phyloP scores from a whole-genome alignment of 177 flowering plant genomes.

The Vitis hybrid region DNA sequence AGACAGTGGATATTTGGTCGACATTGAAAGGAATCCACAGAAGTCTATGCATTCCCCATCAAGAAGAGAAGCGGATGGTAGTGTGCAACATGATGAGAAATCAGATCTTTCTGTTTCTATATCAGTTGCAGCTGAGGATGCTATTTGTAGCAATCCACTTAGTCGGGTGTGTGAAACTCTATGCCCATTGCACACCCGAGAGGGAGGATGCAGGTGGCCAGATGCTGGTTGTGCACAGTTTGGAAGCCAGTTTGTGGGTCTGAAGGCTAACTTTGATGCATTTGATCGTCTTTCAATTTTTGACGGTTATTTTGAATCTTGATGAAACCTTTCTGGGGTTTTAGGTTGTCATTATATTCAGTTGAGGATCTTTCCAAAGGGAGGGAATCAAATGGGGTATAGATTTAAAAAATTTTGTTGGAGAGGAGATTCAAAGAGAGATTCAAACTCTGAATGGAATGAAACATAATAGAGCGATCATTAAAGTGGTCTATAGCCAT shows the following conservation, averaged over 20 bases:
- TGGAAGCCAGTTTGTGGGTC: conserved; percentile 87
- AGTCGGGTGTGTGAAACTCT: too few species aligned
- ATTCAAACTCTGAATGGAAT: too few species aligned
- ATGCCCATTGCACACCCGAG: too few species aligned
- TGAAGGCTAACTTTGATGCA: conserved; percentile 93
- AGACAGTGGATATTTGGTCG: conserved; percentile 57
- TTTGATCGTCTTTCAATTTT: conserved; percentile 82
- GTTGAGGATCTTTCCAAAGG: not conserved
- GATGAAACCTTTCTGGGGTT: conserved; percentile 7
- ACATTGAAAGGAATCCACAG: conserved; percentile 47
- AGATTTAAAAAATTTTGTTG: not conserved
- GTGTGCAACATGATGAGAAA: conserved; percentile 39
- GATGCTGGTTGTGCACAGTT: conserved; percentile 91
- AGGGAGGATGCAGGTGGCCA: conserved; percentile 94
- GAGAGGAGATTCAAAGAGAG: not conserved
- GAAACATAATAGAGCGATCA: too few species aligned
- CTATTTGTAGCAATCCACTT: too few species aligned
- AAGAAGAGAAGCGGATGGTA: conserved; percentile 30
- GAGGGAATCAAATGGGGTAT: not conserved
- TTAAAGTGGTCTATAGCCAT: too few species aligned
- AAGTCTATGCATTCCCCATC: conserved; percentile 35
- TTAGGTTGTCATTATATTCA: not conserved
- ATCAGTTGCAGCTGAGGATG: too few species aligned
- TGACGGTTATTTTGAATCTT: conserved; percentile 71
- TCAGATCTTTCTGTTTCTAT: too few species aligned